Percentiles rank a stretch among this genome's conserved stretches.
Conservation (phyloP, 1,284 basidiomycete species). For the Veloporphyrellus conicus region DNA sequence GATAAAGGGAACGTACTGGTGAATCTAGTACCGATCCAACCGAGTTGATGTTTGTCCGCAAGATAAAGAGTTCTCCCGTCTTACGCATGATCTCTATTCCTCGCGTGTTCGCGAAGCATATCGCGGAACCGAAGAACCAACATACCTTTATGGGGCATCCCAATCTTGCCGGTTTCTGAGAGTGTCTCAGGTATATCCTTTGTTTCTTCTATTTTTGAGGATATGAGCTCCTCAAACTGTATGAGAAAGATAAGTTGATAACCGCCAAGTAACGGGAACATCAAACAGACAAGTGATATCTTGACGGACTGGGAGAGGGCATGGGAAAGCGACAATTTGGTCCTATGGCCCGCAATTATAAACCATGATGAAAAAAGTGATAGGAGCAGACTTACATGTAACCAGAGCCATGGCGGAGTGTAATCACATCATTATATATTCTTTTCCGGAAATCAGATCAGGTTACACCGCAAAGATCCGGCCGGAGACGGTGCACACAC, state of each 20-base stretch:
- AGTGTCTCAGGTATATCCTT: constrained; percentile 94
- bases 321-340: constrained; percentile 91
- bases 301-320: constrained; percentile 95
- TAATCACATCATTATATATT: constrained; percentile 98
- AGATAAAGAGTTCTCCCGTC: constrained; percentile 90
- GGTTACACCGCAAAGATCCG: constrained; percentile 8
- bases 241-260: not conserved
- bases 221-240: constrained; percentile 89
- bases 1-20: constrained; percentile 55
- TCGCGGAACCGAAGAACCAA: not conserved
- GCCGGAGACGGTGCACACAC: constrained; percentile 40
- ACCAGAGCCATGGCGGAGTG: constrained; percentile 87
- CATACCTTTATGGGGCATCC: constrained; percentile 74
- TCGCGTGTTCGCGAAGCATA: constrained; percentile 15
- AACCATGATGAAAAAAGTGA: constrained; percentile 16
- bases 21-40: constrained; percentile 95
- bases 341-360: constrained; percentile 51
- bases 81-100: constrained; percentile 91
- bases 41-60: constrained; percentile 92
- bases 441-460: constrained; percentile 38
- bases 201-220: constrained; percentile 91
- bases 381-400: constrained; percentile 70
- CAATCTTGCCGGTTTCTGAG: constrained; percentile 92
- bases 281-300: constrained; percentile 70
- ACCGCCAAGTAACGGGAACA: constrained; percentile 14